Evolutionary conservation across 768 basidiomycete species (phyloP), one percentile per base, ranked within the genome.

Genomic region (Pisolithus orientalis): DNA sequence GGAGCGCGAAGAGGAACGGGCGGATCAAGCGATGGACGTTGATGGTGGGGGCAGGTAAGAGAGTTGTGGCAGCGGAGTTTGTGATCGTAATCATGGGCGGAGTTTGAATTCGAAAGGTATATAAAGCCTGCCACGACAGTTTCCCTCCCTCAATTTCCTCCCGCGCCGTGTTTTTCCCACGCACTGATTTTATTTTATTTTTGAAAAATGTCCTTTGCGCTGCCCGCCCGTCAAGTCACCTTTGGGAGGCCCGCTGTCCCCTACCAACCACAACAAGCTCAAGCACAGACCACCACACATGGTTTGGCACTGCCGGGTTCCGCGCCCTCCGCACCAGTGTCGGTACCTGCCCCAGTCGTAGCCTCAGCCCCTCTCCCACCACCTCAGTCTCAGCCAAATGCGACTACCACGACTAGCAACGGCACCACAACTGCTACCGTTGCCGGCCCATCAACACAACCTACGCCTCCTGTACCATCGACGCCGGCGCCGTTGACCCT

Each of bases 171-270:
- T 63, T 67, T 68, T 42, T 37, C 62, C 51, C 57, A 70, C 64
- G 42, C 39, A 54, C 50, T 59, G 56, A 16, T 59, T 37, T 37
- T 48, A 38, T 44, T 51, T 55, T 60, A 51, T 2, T 28, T 39
- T 17, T 48, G 34, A 39, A 44, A 29, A 28, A 77, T 78, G 77
- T 78, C 78, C 44, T 85, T 84, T 62, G 82, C 84, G 32, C 76
- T 90, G 50, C 86, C 87, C 56, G 80, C 87, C 55, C 87, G 87
- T 61, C 87, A 85, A 61, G 79, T 90, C 59, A 88, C 81, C 49
- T 87, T 90, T 62, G 85, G 83, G 51, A 80, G 87, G 53, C 71
- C 85, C 47, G 81, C 78, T 56, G 74, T 70, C 45, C 63, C 74
- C 8, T 67, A 70, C 32, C 71, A 75, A 43, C 72, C 72, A 7